Percentiles rank a stretch among this genome's conserved stretches.
Evolutionary conservation across 371 early-diverging fungal species (phyloP).

Genomic region (Mucor ambiguus): DNA sequence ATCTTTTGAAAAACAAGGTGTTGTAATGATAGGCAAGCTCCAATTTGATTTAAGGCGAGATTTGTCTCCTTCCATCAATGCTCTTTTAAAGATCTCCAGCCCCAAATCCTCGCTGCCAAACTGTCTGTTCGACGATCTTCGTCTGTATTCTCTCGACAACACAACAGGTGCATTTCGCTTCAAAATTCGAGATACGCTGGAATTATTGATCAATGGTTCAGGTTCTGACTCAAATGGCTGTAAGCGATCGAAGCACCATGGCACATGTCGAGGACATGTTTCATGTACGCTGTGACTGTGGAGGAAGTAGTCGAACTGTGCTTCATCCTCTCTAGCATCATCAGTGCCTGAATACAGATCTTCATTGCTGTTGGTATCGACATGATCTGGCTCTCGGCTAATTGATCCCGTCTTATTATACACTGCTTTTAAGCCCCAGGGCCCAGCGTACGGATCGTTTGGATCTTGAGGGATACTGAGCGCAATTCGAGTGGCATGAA

Average conservation of each 20-base stretch:
- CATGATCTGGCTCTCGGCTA: slow-evolving; percentile 17
- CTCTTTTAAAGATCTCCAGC: slow-evolving; percentile 41
- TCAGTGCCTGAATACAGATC: slow-evolving; percentile 11
- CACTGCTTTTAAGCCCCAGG: slow-evolving; percentile 56
- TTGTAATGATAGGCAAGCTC: slow-evolving; percentile 33
- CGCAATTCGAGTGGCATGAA: slow-evolving; percentile 45
- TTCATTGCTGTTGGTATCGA: background rate
- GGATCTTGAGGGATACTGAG: slow-evolving; percentile 53
- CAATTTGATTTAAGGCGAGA: slow-evolving; percentile 21
- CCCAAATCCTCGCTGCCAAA: slow-evolving; percentile 24
- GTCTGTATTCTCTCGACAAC: slow-evolving; percentile 57
- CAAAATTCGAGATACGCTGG: slow-evolving; percentile 54
- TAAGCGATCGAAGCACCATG: slow-evolving; percentile 55
- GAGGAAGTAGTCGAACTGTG: slow-evolving; percentile 35
- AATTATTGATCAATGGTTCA: slow-evolving; percentile 55
- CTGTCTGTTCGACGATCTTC: slow-evolving; percentile 25
- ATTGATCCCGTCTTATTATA: slow-evolving; percentile 37
- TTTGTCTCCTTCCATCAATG: slow-evolving; percentile 40
- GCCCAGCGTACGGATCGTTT: slow-evolving; percentile 48
- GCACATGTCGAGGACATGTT: slow-evolving; percentile 28
- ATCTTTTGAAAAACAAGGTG: slow-evolving; percentile 39
- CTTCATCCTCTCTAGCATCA: slow-evolving; percentile 13
- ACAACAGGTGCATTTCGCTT: slow-evolving; percentile 55
- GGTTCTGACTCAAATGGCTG: slow-evolving; percentile 61
- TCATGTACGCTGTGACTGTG: slow-evolving; percentile 29